Percentiles rank a stretch among this genome's conserved stretches.
phyloP scores from a whole-genome alignment of 345 rosid genomes.

The Pseudoturritis turrita region DNA sequence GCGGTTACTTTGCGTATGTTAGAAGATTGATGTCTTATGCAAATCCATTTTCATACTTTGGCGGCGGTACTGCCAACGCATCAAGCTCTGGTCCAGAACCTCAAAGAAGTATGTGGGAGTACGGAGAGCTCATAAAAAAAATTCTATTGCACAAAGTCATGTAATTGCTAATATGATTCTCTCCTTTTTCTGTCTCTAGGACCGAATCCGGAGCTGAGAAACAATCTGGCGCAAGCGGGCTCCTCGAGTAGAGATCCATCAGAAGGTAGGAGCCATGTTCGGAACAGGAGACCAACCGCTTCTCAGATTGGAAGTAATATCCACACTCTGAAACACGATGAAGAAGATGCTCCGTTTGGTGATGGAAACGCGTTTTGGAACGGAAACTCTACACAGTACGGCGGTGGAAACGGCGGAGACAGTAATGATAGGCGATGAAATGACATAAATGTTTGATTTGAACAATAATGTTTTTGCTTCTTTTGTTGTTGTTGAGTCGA shows the following conservation, averaged over 20 bases:
- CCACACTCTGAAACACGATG: slow-evolving; percentile 69
- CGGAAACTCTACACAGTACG: slow-evolving; percentile 86
- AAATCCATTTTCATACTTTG: slow-evolving; percentile 78
- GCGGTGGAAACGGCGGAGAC: slow-evolving; percentile 41
- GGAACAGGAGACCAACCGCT: slow-evolving; percentile 42
- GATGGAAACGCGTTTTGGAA: slow-evolving; percentile 83
- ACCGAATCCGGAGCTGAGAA: slow-evolving; percentile 41
- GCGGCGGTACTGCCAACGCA: slow-evolving; percentile 38
- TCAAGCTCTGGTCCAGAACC: slow-evolving; percentile 46
- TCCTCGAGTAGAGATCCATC: slow-evolving; percentile 28
- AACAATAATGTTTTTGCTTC: no score
- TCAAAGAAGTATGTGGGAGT: slow-evolving; percentile 41
- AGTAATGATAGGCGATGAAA: slow-evolving; percentile 24
- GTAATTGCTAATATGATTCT: slow-evolving; percentile 4
- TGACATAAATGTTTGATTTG: no score
- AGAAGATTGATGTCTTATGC: slow-evolving; percentile 55
- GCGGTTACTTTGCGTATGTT: slow-evolving; percentile 59
- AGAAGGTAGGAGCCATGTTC: slow-evolving; percentile 33
- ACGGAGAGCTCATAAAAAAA: slow-evolving; percentile 33
- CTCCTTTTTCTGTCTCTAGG: slow-evolving; percentile 29
- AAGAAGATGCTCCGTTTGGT: slow-evolving; percentile 50
- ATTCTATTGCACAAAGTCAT: background rate
- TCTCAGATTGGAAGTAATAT: slow-evolving; percentile 66
- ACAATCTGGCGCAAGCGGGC: slow-evolving; percentile 31
- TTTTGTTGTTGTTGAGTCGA: no score